A percentile compares a stretch with the other conserved stretches of the same genome.
phyloP scores from a whole-genome alignment of 345 rosid genomes.

The Alliaria petiolata region DNA sequence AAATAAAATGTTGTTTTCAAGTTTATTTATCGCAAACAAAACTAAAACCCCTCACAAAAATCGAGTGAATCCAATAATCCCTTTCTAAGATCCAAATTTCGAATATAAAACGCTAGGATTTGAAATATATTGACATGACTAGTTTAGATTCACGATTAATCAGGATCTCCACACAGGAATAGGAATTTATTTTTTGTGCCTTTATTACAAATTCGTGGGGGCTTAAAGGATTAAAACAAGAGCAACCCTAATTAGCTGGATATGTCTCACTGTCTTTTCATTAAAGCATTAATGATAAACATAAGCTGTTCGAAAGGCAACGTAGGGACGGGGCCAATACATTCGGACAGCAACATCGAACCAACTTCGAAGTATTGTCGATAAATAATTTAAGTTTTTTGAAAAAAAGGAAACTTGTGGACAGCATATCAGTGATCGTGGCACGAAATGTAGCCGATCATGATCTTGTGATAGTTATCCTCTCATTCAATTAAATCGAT shows the following conservation, averaged over 20 bases:
- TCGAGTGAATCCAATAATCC: not conserved
- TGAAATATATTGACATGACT: conserved; percentile 8
- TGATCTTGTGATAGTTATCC: conserved; percentile 9
- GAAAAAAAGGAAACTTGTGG: conserved; percentile 19
- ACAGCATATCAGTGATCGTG: conserved; percentile 29
- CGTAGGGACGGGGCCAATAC: conserved; percentile 33
- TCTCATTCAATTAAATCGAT: conserved; percentile 10
- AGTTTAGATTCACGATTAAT: not conserved
- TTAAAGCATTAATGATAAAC: conserved; percentile 24
- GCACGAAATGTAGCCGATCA: conserved; percentile 28
- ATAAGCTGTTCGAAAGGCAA: conserved; percentile 25
- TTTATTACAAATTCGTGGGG: conserved; percentile 8
- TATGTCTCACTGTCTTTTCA: conserved; percentile 34
- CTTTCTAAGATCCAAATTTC: not conserved
- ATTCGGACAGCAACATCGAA: conserved; percentile 35
- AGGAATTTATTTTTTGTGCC: not conserved
- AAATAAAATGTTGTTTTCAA: not conserved
- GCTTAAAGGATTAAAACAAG: conserved; percentile 13
- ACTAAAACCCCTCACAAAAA: not conserved
- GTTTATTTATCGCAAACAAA: not conserved
- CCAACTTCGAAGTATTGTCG: conserved; percentile 34
- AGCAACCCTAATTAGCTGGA: conserved; percentile 31
- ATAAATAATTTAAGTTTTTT: not conserved
- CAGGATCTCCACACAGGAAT: conserved; percentile 8
- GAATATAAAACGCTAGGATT: not conserved